Percentiles rank a stretch among this genome's conserved stretches.
phyloP scores from a whole-genome alignment of 345 rosid species.

The Salix suchowensis region DNA sequence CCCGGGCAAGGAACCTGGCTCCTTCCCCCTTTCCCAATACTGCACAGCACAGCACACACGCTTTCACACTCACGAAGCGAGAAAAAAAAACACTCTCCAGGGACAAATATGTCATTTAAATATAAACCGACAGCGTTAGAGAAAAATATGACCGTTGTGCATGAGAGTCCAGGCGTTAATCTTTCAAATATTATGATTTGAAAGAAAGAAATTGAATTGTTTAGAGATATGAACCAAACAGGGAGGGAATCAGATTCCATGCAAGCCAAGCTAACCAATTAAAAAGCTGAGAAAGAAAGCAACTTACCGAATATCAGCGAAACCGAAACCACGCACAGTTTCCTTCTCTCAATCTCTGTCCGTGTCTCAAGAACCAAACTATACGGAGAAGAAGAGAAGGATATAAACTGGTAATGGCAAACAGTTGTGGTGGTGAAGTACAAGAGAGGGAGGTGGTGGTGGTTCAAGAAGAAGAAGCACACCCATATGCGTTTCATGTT shows the following conservation, averaged over 20 bases:
- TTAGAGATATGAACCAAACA: neutral
- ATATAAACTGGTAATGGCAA: neutral
- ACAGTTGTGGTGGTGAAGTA: neutral
- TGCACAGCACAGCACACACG: neutral
- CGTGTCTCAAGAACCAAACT: neutral
- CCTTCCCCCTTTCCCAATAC: no score
- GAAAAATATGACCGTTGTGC: neutral
- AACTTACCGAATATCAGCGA: neutral
- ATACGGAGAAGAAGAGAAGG: neutral
- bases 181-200: neutral
- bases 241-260: neutral
- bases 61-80: neutral
- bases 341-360: neutral
- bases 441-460: neutral
- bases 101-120: neutral
- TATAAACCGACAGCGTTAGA: neutral
- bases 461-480: conserved; percentile 44
- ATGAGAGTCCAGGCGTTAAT: neutral
- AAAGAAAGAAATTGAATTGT: neutral
- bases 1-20: no score
- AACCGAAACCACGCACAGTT: neutral
- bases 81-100: neutral
- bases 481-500: conserved; percentile 88
- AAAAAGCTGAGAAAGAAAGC: neutral
- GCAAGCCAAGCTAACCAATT: neutral